These are phyloP conservation scores for Chlorella sorokiniana DNA, from an alignment of 139 green algal species.

Conservation along the genomic window DNA sequence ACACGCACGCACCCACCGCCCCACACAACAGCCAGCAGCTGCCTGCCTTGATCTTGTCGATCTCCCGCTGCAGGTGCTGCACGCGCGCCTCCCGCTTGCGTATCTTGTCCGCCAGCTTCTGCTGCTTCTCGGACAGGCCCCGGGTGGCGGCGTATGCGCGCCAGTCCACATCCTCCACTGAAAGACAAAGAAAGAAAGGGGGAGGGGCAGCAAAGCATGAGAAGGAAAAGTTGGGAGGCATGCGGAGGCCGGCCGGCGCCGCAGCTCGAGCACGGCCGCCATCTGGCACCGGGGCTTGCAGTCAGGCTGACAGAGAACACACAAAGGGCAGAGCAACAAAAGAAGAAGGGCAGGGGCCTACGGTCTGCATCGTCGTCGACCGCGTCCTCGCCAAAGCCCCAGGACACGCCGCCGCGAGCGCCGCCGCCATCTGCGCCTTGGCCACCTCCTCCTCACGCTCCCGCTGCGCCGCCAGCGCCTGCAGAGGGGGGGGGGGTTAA, in stretches of 20 bases:
- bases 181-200: no score
- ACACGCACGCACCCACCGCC: neutral
- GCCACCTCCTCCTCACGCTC: conserved; percentile 45
- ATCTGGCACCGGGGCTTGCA: neutral
- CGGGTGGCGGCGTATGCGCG: conserved; percentile 55
- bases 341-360: neutral
- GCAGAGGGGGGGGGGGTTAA: conserved; percentile 1
- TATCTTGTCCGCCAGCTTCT: conserved; percentile 90
- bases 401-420: conserved; percentile 46
- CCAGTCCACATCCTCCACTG: conserved; percentile 67
- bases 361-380: conserved; percentile 47
- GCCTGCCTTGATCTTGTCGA: conserved; percentile 73
- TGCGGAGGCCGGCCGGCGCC: no score
- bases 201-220: neutral
- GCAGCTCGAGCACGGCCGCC: no score
- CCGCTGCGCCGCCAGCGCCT: conserved; percentile 49
- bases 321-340: neutral
- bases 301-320: neutral
- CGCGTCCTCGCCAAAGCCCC: conserved; percentile 71
- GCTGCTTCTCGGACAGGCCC: conserved; percentile 84
- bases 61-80: conserved; percentile 78
- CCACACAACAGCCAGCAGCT: no score
- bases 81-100: conserved; percentile 76
- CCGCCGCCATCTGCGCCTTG: conserved; percentile 58
- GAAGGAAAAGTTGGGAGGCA: neutral